phyloP scores from a whole-genome alignment of 1,284 basidiomycete genomes.

The Irpex lacteus region DNA sequence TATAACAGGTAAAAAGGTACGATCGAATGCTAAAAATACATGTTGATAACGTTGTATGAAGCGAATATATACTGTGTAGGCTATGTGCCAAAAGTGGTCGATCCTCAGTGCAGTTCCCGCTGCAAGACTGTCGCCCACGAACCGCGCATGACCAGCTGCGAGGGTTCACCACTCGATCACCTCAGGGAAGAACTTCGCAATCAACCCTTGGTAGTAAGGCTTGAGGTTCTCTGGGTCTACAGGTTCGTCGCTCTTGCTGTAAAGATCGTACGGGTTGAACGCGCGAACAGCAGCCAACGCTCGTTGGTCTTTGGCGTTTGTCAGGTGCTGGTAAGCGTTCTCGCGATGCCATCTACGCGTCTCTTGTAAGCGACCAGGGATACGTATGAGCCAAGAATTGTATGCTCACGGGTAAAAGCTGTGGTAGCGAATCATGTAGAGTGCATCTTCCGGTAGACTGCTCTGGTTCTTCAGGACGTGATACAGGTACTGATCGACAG shows the following conservation, averaged over 20 bases:
- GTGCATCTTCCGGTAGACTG: constrained; percentile 77
- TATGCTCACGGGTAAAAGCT: constrained; percentile 80
- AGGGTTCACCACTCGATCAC: constrained; percentile 71
- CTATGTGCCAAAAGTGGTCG: not conserved
- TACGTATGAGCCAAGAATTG: not conserved
- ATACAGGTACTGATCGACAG: constrained; percentile 61
- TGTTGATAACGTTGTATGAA: not conserved
- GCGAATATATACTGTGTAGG: not conserved
- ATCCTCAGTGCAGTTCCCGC: not conserved
- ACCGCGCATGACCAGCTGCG: not conserved
- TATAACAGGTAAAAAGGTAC: not conserved
- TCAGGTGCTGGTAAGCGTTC: constrained; percentile 77
- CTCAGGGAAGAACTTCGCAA: constrained; percentile 82
- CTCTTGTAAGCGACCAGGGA: not conserved
- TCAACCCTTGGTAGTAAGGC: constrained; percentile 82
- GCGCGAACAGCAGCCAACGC: constrained; percentile 68
- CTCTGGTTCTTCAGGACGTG: constrained; percentile 75
- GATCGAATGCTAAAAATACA: not conserved
- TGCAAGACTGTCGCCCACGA: not conserved
- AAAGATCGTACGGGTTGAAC: constrained; percentile 90
- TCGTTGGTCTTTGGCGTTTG: constrained; percentile 62
- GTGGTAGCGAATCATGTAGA: constrained; percentile 93
- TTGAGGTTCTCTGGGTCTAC: constrained; percentile 62
- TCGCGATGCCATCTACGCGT: constrained; percentile 79
- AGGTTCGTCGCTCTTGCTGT: constrained; percentile 82